A percentile compares a stretch with the other conserved stretches of the same genome.
Evolutionary conservation across 2,329 filamentous ascomycete species (phyloP).

Genomic region (Orbilia blumenaviensis): DNA sequence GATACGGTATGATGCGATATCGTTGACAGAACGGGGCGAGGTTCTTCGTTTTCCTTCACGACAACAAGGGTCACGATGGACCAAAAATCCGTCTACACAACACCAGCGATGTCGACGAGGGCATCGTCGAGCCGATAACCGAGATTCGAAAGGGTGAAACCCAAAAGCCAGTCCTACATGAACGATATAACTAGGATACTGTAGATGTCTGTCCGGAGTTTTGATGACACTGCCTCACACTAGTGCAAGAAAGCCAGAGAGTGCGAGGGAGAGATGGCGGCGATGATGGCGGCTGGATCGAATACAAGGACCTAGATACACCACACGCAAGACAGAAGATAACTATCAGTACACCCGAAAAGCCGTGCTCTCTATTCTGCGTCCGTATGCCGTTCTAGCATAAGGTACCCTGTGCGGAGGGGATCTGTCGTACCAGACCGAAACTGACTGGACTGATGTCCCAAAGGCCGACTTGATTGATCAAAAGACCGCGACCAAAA

Average conservation of each 20-base stretch:
- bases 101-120: conserved; percentile 28
- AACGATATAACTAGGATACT: background rate
- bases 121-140: conserved; percentile 28
- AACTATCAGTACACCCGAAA: conserved; percentile 12
- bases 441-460: background rate
- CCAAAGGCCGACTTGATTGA: background rate
- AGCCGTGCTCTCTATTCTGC: background rate
- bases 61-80: conserved; percentile 29
- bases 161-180: background rate
- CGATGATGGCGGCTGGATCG: background rate
- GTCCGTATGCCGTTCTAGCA: background rate
- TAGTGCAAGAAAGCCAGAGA: background rate
- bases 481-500: conserved; percentile 48
- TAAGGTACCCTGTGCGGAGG: conserved; percentile 5
- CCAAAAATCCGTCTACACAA: conserved; percentile 34
- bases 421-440: background rate
- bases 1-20: background rate
- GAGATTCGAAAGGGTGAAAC: background rate
- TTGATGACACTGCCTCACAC: conserved; percentile 8
- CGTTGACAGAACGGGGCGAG: too few species aligned
- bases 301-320: conserved; percentile 5
- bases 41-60: conserved; percentile 8
- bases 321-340: conserved; percentile 8
- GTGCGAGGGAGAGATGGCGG: conserved; percentile 4
- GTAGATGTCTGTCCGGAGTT: background rate